phyloP scores from a whole-genome alignment of 1,139 yeast genomes.

The Petasospora fabianii region DNA sequence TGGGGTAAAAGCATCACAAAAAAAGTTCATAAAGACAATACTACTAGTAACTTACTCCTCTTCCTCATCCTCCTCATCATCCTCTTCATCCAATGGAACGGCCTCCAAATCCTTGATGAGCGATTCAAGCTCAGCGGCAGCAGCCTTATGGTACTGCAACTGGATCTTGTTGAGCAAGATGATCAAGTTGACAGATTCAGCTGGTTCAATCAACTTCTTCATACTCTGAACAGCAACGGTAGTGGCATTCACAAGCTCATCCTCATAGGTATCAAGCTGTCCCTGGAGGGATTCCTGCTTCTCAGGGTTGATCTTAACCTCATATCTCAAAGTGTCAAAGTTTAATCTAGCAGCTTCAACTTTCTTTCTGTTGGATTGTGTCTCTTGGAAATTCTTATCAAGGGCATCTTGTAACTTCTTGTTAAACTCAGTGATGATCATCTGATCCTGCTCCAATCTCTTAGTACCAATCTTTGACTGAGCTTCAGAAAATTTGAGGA shows the following conservation, averaged over 20 bases:
- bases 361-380: constrained; percentile 56
- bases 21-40: too few relatives aligned
- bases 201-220: constrained; percentile 67
- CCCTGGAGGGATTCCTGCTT: constrained; percentile 24
- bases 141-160: constrained; percentile 60
- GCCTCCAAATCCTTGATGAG: constrained; percentile 39
- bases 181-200: constrained; percentile 58
- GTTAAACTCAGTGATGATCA: constrained; percentile 55
- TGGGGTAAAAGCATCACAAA: too few relatives aligned
- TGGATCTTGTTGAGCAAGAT: constrained; percentile 65
- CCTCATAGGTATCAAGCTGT: constrained; percentile 60
- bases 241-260: constrained; percentile 73
- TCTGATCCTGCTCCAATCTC: constrained; percentile 62
- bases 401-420: constrained; percentile 47
- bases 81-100: constrained; percentile 39
- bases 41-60: too few relatives aligned
- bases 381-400: constrained; percentile 56
- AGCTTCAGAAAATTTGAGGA: constrained; percentile 52
- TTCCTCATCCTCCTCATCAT: constrained; percentile 27
- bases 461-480: constrained; percentile 59
- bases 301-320: constrained; percentile 37
- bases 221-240: constrained; percentile 72
- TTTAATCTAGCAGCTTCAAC: constrained; percentile 68
- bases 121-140: constrained; percentile 40
- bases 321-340: constrained; percentile 65